These are phyloP conservation scores for Francoa sonchifolia DNA, from an alignment of 441 rosid genomes.

Conservation along the genomic window DNA sequence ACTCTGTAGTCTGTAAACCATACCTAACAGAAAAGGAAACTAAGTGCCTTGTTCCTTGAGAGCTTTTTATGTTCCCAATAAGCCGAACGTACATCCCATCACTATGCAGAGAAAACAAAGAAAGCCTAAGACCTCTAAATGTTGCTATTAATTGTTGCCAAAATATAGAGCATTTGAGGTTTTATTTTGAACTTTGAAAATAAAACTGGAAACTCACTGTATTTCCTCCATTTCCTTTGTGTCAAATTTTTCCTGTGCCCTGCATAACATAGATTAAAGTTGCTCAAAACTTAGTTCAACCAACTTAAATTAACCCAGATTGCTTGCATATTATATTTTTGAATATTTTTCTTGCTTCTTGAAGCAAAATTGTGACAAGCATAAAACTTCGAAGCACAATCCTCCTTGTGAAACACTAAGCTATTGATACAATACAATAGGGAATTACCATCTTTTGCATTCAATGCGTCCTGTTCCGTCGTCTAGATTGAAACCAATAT, in stretches of 20 bases:
- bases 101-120: conserved; percentile 27
- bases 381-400: background rate
- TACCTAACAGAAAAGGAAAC: conserved; percentile 82
- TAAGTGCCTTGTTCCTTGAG: conserved; percentile 52
- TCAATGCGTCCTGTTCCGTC: conserved; percentile 81
- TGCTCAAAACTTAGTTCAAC: background rate
- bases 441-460: conserved; percentile 67
- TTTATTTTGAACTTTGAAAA: background rate
- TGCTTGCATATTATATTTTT: background rate
- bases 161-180: background rate
- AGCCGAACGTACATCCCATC: conserved; percentile 69
- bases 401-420: background rate
- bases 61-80: conserved; percentile 62
- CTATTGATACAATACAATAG: background rate
- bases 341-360: background rate
- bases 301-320: background rate
- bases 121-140: background rate
- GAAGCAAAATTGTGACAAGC: background rate
- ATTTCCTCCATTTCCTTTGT: conserved; percentile 57
- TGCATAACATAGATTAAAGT: conserved; percentile 12
- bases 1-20: too few relatives aligned
- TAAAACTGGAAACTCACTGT: conserved; percentile 27
- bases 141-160: background rate
- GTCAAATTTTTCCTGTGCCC: conserved; percentile 65
- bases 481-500: conserved; percentile 52